phyloP scores from a whole-genome alignment of 345 rosid genomes.

The Salix caprea region DNA sequence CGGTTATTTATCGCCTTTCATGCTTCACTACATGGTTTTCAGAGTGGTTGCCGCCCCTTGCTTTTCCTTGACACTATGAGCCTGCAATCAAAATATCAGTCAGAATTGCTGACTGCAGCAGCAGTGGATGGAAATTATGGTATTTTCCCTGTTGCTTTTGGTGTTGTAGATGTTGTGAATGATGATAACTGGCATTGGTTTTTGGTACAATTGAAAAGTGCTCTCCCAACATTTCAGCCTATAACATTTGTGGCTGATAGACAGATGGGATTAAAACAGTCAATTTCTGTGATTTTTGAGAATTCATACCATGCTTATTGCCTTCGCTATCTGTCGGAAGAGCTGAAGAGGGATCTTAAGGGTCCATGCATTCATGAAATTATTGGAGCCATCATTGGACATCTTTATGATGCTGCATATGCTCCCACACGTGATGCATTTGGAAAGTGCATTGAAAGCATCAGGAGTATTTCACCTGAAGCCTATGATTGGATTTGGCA shows the following conservation, averaged over 20 bases:
- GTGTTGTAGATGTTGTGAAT: constrained; percentile 19
- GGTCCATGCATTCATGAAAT: constrained; percentile 26
- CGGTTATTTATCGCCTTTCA: constrained; percentile 19
- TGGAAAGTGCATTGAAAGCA: constrained; percentile 11
- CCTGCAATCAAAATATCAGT: constrained; percentile 18
- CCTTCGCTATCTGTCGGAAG: constrained; percentile 28
- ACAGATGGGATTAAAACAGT: constrained; percentile 15
- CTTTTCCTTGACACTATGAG: constrained; percentile 21
- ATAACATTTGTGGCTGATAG: constrained; percentile 21
- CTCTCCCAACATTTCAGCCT: constrained; percentile 6
- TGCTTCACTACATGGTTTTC: constrained; percentile 26
- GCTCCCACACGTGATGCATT: constrained; percentile 23
- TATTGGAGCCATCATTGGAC: constrained; percentile 8
- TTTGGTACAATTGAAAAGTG: constrained; percentile 20
- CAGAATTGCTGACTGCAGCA: constrained; percentile 27
- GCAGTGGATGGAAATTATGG: constrained; percentile 27
- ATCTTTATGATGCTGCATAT: constrained; percentile 25
- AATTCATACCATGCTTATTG: constrained; percentile 23
- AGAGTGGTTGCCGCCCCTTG: constrained; percentile 26
- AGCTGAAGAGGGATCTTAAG: constrained; percentile 24
- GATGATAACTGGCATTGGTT: constrained; percentile 33
- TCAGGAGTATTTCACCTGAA: constrained; percentile 24
- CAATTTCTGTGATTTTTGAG: constrained; percentile 15
- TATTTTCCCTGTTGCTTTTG: constrained; percentile 23
- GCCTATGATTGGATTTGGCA: constrained; percentile 23